These are phyloP conservation scores for Dentipellis sp. DNA, from an alignment of 768 basidiomycete species.

Conservation along the genomic window DNA sequence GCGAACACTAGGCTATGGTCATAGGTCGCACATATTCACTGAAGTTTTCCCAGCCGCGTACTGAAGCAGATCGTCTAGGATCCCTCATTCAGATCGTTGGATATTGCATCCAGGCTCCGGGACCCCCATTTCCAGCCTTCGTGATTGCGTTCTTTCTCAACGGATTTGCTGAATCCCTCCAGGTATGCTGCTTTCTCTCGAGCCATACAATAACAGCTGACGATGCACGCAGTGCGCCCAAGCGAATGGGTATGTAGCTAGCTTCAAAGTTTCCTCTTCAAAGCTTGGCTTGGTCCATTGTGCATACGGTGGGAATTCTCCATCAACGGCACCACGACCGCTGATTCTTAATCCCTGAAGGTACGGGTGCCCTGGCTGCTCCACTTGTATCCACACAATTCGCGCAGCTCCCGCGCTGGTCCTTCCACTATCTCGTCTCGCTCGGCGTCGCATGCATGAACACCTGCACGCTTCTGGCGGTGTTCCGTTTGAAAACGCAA, in stretches of 20 bases:
- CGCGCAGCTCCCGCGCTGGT: constrained; percentile 27
- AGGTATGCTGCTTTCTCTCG: neutral
- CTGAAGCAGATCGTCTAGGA: constrained; percentile 4
- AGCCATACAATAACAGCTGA: neutral
- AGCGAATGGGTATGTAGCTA: constrained; percentile 2
- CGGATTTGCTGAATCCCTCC: constrained; percentile 16
- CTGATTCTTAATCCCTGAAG: constrained; percentile 10
- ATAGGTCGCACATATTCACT: neutral
- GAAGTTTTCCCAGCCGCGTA: neutral
- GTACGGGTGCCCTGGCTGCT: constrained; percentile 38
- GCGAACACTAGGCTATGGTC: no score
- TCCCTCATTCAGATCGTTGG: constrained; percentile 10
- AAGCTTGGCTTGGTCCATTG: neutral
- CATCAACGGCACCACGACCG: neutral
- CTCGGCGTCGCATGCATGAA: constrained; percentile 17
- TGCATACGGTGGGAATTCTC: neutral
- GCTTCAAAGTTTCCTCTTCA: neutral
- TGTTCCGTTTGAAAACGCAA: constrained; percentile 21
- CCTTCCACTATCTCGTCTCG: constrained; percentile 10
- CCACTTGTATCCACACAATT: constrained; percentile 49
- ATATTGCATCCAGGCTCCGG: constrained; percentile 15
- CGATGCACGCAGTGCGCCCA: neutral
- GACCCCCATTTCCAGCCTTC: constrained; percentile 19
- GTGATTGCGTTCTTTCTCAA: constrained; percentile 10
- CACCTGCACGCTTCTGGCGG: constrained; percentile 13